phyloP scores from a whole-genome alignment of 2,329 filamentous ascomycete genomes.

The Aspergillus pseudotamarii region DNA sequence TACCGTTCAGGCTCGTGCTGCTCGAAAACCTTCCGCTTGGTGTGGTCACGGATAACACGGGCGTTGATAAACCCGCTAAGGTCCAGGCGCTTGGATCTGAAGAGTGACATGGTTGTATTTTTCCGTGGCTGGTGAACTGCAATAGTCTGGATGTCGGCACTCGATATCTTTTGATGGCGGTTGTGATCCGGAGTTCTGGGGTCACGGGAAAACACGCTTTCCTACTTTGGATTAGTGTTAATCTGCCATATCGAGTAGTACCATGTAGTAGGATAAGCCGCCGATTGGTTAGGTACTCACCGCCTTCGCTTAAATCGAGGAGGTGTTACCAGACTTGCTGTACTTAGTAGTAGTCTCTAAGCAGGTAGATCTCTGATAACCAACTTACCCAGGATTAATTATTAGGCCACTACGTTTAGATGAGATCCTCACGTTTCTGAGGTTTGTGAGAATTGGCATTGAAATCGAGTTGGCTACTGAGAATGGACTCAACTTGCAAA shows the following conservation, averaged over 20 bases:
- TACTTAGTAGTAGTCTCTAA: too few relatives aligned
- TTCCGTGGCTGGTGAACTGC: neutral
- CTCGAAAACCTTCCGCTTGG: conserved; percentile 91
- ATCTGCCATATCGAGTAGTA: neutral
- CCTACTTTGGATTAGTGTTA: conserved; percentile 30
- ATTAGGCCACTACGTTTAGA: too few relatives aligned
- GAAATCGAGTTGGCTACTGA: too few relatives aligned
- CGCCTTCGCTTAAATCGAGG: too few relatives aligned
- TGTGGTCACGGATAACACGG: conserved; percentile 88
- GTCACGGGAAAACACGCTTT: conserved; percentile 19
- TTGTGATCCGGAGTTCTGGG: conserved; percentile 13
- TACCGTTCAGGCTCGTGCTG: conserved; percentile 87
- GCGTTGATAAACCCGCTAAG: conserved; percentile 85
- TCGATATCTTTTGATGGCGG: conserved; percentile 10
- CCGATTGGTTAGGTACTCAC: too few relatives aligned
- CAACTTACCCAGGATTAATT: too few relatives aligned
- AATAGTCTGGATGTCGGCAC: neutral
- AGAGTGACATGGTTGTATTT: conserved; percentile 70
- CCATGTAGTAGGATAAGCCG: too few relatives aligned
- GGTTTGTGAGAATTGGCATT: too few relatives aligned
- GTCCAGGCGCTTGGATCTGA: conserved; percentile 87
- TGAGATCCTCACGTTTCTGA: too few relatives aligned
- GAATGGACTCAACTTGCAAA: too few relatives aligned
- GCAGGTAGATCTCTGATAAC: too few relatives aligned
- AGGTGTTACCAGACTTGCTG: too few relatives aligned